Percentiles rank a stretch among this genome's conserved stretches.
Conservation (phyloP, 164 flowering plant genomes). For the Chimonanthus praecox region DNA sequence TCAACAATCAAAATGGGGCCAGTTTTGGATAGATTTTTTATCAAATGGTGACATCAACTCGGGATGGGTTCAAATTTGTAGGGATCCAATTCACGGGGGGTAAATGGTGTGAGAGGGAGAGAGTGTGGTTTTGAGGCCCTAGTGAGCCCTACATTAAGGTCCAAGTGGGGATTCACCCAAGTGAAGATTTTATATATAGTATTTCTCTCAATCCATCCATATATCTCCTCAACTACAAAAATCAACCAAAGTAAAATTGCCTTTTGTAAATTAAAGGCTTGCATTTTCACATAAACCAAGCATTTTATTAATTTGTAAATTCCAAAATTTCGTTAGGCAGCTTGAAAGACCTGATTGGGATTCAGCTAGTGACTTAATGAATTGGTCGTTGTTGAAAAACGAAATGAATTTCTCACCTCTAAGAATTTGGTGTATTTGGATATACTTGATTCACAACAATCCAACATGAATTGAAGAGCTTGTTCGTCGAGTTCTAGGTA, state of each 20-base stretch:
- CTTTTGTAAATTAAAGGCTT: not conserved
- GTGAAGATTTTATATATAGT: no score
- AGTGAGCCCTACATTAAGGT: no score
- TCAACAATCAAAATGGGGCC: no score
- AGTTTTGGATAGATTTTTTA: no score
- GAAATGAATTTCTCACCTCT: constrained; percentile 39
- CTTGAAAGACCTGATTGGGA: not conserved
- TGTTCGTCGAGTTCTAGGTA: constrained; percentile 78
- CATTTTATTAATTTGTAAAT: no score
- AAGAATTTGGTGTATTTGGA: constrained; percentile 82
- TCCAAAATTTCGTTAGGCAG: not conserved
- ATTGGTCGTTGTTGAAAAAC: not conserved
- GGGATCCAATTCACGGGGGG: no score
- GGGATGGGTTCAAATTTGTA: no score
- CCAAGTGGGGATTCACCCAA: no score
- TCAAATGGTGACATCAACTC: no score
- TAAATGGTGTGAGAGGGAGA: no score
- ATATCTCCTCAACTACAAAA: not conserved
- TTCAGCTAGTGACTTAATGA: not conserved
- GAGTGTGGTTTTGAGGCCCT: no score
- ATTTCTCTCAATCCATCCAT: not conserved
- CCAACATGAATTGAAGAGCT: constrained; percentile 76
- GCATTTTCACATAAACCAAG: not conserved
- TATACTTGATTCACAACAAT: constrained; percentile 84
- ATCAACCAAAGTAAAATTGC: not conserved